These are phyloP conservation scores for Diaporthe eres DNA, from an alignment of 2,329 filamentous ascomycete genomes.

Conservation along the genomic window DNA sequence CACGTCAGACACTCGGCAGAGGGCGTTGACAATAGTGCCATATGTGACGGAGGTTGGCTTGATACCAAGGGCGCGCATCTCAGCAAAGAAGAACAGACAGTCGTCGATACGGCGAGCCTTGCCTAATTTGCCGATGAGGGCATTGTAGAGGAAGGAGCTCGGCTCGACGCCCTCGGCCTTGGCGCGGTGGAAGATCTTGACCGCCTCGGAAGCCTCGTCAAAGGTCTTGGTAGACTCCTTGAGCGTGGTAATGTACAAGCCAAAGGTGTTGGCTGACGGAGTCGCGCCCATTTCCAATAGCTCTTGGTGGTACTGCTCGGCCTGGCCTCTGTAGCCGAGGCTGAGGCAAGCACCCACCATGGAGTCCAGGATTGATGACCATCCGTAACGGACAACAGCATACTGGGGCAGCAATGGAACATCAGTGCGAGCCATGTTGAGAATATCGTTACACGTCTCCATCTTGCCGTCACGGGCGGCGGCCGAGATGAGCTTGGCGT, in stretches of 20 bases:
- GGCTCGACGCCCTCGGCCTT: constrained; percentile 95
- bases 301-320: constrained; percentile 91
- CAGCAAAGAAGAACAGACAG: constrained; percentile 96
- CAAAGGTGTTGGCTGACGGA: constrained; percentile 97
- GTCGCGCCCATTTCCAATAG: constrained; percentile 90
- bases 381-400: constrained; percentile 90
- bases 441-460: constrained; percentile 86
- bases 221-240: constrained; percentile 98
- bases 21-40: constrained; percentile 96
- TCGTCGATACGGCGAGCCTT: constrained; percentile 98
- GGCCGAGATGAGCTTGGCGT: constrained; percentile 93
- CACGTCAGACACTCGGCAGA: constrained; percentile 97
- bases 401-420: constrained; percentile 89
- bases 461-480: constrained; percentile 89
- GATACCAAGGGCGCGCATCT: constrained; percentile 94
- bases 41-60: constrained; percentile 98
- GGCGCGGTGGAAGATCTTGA: constrained; percentile 96
- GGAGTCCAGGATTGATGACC: constrained; percentile 95
- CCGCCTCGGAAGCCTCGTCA: constrained; percentile 95
- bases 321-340: constrained; percentile 83
- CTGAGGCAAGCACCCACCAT: constrained; percentile 95
- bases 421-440: constrained; percentile 90
- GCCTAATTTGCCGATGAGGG: constrained; percentile 96
- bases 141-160: constrained; percentile 97
- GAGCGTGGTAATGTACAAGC: constrained; percentile 98